Percentiles rank a stretch among this genome's conserved stretches.
Conservation (phyloP, 73 alveolate species). For the Effrenium voratum region DNA sequence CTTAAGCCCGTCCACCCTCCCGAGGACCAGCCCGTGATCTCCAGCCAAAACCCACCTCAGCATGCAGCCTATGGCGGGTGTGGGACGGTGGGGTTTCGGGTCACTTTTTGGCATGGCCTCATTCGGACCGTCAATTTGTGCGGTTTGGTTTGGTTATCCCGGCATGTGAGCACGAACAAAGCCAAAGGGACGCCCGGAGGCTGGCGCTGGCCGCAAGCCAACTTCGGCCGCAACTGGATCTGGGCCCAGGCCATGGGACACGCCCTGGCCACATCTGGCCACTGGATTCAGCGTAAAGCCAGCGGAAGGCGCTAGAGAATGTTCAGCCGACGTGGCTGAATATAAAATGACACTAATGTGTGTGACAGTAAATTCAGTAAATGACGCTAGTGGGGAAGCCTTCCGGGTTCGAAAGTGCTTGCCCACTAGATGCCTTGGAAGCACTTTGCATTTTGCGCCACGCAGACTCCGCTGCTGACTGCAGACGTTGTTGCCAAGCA, state of each 20-base stretch:
- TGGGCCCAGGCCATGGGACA: slow-evolving; percentile 41
- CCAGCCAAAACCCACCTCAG: neutral
- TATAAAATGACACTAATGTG: neutral
- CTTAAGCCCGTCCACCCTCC: neutral
- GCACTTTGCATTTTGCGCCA: neutral
- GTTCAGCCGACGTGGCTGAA: neutral
- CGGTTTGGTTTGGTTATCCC: neutral
- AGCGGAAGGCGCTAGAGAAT: neutral
- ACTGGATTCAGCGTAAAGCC: neutral
- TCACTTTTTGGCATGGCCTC: neutral
- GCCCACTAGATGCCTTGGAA: neutral
- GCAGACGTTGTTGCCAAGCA: slow-evolving; percentile 33
- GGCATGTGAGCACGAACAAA: neutral
- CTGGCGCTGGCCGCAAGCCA: slow-evolving; percentile 88
- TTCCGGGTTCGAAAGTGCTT: too few relatives aligned
- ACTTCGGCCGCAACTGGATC: slow-evolving; percentile 79
- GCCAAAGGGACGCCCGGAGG: neutral
- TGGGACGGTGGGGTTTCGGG: neutral
- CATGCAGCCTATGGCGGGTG: neutral
- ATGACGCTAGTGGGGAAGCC: too few relatives aligned
- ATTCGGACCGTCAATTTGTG: too few relatives aligned
- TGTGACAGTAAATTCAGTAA: neutral
- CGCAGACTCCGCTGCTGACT: slow-evolving; percentile 46
- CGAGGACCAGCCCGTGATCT: slow-evolving; percentile 51
- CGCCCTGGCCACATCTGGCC: neutral